These are phyloP conservation scores for Aspergillus hancockii DNA, from an alignment of 495 filamentous ascomycete genomes.

Conservation along the genomic window DNA sequence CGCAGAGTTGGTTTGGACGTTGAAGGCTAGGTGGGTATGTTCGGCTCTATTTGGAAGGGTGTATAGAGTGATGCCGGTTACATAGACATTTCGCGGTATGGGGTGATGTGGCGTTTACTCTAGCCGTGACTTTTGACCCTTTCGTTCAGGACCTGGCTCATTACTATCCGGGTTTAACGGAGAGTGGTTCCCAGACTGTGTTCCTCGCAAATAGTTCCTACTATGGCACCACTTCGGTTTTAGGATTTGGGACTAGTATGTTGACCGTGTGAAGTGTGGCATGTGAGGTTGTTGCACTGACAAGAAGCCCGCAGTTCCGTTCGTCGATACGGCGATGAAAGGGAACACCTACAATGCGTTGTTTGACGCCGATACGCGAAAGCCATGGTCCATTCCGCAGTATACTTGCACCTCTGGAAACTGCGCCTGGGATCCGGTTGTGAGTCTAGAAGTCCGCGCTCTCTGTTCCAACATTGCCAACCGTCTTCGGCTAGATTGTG, in stretches of 20 bases:
- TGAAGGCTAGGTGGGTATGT: background rate
- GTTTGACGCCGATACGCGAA: background rate
- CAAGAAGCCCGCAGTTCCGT: background rate
- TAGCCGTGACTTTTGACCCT: conserved; percentile 14
- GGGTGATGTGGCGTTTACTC: conserved; percentile 3
- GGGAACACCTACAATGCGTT: background rate
- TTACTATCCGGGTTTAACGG: conserved; percentile 4
- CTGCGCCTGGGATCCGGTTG: background rate
- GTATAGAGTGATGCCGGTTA: too few species aligned
- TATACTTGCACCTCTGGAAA: background rate
- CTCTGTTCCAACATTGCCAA: background rate
- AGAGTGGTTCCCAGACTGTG: conserved; percentile 1
- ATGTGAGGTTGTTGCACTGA: too few species aligned
- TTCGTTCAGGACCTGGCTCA: conserved; percentile 15
- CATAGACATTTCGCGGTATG: conserved; percentile 17
- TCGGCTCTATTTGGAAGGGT: too few species aligned
- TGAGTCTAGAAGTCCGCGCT: background rate
- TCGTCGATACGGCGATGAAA: background rate
- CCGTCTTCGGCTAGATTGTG: background rate
- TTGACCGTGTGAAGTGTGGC: too few species aligned
- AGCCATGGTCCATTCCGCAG: background rate
- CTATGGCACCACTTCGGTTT: background rate
- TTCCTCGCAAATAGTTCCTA: background rate
- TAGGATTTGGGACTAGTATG: too few species aligned
- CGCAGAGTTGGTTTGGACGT: background rate